phyloP scores from a whole-genome alignment of 2,329 filamentous ascomycete genomes.

The Aspergillaceae sp. region DNA sequence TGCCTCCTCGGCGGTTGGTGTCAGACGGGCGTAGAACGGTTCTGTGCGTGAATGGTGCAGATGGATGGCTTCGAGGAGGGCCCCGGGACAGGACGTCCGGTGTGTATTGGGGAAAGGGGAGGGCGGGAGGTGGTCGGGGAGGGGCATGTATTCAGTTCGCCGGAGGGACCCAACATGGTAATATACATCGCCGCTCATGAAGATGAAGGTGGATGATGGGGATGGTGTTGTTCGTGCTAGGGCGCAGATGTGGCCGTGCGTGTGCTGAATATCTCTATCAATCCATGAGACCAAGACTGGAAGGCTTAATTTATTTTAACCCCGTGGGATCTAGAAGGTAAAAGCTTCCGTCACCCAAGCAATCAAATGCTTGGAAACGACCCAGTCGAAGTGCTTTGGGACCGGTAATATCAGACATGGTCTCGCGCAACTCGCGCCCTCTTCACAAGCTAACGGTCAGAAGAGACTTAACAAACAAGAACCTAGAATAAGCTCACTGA shows the following conservation, averaged over 20 bases:
- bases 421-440: constrained; percentile 5
- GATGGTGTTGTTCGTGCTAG: constrained; percentile 18
- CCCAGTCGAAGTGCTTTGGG: constrained; percentile 11
- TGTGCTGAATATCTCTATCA: constrained; percentile 16
- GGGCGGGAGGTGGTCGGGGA: background rate
- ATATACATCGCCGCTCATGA: constrained; percentile 20
- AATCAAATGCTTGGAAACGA: constrained; percentile 18
- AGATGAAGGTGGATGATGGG: constrained; percentile 17
- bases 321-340: constrained; percentile 22
- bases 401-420: constrained; percentile 1
- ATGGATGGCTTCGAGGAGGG: background rate
- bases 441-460: too few relatives aligned
- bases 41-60: background rate
- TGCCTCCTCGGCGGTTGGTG: constrained; percentile 4
- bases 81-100: background rate
- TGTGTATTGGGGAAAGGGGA: background rate
- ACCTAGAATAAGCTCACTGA: background rate
- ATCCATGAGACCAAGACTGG: constrained; percentile 16
- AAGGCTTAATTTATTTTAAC: background rate
- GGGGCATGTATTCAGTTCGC: constrained; percentile 17
- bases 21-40: background rate
- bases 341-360: constrained; percentile 22
- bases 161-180: constrained; percentile 21
- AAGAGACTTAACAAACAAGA: too few relatives aligned
- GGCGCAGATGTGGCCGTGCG: constrained; percentile 21